phyloP scores from a whole-genome alignment of 129 eudicot species.

The Saussurea involucrata region DNA sequence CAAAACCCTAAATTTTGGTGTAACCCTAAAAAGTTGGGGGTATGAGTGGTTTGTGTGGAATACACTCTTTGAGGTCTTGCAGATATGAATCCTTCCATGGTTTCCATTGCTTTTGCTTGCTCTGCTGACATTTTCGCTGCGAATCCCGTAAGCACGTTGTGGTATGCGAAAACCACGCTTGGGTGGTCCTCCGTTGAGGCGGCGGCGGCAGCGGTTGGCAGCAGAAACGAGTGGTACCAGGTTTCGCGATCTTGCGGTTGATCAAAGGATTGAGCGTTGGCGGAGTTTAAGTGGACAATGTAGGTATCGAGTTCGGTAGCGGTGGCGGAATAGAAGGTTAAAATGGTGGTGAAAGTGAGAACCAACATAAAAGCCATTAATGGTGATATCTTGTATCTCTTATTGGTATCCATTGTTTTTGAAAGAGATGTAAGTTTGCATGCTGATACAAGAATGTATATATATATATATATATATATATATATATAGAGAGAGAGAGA shows the following conservation, averaged over 20 bases:
- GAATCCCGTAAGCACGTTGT: conserved; percentile 50
- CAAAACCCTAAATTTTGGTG: conserved; percentile 53
- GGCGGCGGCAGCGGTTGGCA: conserved; percentile 1
- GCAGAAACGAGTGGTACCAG: conserved; percentile 45
- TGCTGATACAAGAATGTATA: neutral
- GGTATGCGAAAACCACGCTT: conserved; percentile 40
- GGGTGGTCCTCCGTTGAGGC: conserved; percentile 1
- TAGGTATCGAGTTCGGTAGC: conserved; percentile 35
- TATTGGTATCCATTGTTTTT: neutral
- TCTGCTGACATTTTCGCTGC: conserved; percentile 54
- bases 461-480: too few relatives aligned
- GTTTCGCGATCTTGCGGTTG: conserved; percentile 11
- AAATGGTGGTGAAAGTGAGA: conserved; percentile 13
- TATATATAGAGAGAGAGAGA: neutral
- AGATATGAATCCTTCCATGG: conserved; percentile 46
- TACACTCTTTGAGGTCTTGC: conserved; percentile 41
- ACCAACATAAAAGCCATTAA: conserved; percentile 14
- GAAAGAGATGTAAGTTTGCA: neutral
- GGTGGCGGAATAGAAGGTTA: conserved; percentile 13
- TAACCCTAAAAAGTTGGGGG: conserved; percentile 53
- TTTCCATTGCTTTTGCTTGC: conserved; percentile 50
- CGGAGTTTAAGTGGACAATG: conserved; percentile 50
- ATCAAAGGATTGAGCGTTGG: conserved; percentile 14
- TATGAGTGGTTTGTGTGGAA: conserved; percentile 45
- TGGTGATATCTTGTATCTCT: neutral